Conservation (phyloP, 2,329 filamentous ascomycete species). For the Diaporthe sp. region DNA sequence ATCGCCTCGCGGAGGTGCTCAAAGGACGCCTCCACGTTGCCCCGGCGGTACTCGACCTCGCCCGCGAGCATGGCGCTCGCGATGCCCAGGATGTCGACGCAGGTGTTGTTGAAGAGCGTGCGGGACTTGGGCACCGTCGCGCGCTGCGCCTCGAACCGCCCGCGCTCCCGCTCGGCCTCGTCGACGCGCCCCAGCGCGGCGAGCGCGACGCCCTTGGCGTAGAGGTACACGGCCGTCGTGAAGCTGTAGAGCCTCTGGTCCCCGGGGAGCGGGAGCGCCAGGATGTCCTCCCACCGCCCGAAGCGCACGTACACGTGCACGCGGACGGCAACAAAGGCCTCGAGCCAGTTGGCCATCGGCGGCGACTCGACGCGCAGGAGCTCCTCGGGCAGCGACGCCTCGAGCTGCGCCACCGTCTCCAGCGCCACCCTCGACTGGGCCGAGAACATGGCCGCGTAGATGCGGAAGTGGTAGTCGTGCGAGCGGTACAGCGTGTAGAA, state of each 20-base stretch:
- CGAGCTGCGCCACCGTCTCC: slow-evolving; percentile 71
- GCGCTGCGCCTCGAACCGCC: slow-evolving; percentile 65
- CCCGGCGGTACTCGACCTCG: slow-evolving; percentile 78
- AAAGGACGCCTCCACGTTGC: slow-evolving; percentile 72
- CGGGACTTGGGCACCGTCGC: slow-evolving; percentile 69
- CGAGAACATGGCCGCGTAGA: slow-evolving; percentile 85
- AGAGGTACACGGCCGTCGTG: slow-evolving; percentile 77
- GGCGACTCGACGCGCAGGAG: slow-evolving; percentile 75
- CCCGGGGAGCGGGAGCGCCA: slow-evolving; percentile 67
- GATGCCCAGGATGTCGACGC: slow-evolving; percentile 73
- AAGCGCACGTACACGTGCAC: slow-evolving; percentile 81
- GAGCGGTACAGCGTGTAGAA: slow-evolving; percentile 85
- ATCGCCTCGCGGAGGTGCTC: slow-evolving; percentile 70
- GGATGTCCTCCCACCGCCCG: slow-evolving; percentile 78
- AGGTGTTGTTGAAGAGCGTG: slow-evolving; percentile 78
- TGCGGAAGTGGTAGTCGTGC: slow-evolving; percentile 81
- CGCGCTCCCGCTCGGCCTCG: slow-evolving; percentile 67
- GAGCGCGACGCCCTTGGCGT: slow-evolving; percentile 77
- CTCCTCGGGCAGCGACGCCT: slow-evolving; percentile 73
- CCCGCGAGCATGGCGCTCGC: slow-evolving; percentile 79
- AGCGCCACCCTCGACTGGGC: slow-evolving; percentile 75
- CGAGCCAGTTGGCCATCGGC: slow-evolving; percentile 85
- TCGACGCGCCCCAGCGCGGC: slow-evolving; percentile 70
- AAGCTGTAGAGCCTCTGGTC: slow-evolving; percentile 76
- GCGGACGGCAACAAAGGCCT: slow-evolving; percentile 77